phyloP scores from a whole-genome alignment of 164 flowering plant species.

The Vitis amurensis region DNA sequence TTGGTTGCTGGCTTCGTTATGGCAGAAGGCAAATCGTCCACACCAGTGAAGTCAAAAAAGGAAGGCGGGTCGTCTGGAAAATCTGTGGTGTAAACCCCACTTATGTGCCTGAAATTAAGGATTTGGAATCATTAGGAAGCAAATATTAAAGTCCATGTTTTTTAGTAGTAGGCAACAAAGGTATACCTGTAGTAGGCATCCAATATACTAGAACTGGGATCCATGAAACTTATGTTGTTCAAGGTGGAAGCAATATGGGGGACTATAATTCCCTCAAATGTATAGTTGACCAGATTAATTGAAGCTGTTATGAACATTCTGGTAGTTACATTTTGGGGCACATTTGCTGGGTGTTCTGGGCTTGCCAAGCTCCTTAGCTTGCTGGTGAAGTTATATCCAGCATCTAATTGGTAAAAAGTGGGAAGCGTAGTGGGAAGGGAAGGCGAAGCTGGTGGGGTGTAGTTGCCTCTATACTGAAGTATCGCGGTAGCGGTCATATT shows the following conservation, averaged over 20 bases:
- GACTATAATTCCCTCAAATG: conserved; percentile 20
- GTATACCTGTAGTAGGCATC: conserved; percentile 25
- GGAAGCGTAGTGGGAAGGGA: conserved; percentile 20
- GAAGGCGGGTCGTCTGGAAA: conserved; percentile 1
- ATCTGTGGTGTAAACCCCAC: neutral
- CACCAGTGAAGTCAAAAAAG: conserved; percentile 7
- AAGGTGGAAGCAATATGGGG: conserved; percentile 21
- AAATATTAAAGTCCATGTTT: neutral
- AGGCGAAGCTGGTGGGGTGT: neutral
- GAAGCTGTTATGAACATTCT: conserved; percentile 1
- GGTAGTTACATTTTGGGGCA: conserved; percentile 13
- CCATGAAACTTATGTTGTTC: conserved; percentile 28
- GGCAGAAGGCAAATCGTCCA: neutral
- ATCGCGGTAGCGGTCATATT: conserved; percentile 34
- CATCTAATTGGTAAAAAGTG: neutral
- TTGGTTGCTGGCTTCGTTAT: neutral
- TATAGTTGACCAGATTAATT: conserved; percentile 8
- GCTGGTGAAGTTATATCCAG: conserved; percentile 13
- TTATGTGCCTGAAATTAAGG: neutral
- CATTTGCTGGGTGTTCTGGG: conserved; percentile 16
- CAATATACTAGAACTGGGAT: conserved; percentile 12
- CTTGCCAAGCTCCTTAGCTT: conserved; percentile 19
- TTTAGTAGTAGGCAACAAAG: neutral
- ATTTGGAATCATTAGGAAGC: too few relatives aligned
- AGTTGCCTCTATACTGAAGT: conserved; percentile 19